Conservation (phyloP, 1,284 basidiomycete species). For the Tetrapyrgos nigripes region DNA sequence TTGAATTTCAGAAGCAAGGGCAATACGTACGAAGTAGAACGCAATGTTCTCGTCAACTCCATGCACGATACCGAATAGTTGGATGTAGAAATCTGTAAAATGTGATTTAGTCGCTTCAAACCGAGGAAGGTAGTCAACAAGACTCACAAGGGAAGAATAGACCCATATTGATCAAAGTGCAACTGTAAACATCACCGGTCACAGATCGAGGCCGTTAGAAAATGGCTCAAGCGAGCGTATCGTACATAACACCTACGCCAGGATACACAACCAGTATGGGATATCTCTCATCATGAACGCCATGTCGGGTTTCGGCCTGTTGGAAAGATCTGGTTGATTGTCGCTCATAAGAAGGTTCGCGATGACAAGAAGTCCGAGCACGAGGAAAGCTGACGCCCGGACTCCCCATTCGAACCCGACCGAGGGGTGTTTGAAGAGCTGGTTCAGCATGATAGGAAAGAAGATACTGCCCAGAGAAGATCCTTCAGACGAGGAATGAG, state of each 20-base stretch:
- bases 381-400: constrained; percentile 24
- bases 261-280: constrained; percentile 10
- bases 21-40: constrained; percentile 27
- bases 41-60: constrained; percentile 28
- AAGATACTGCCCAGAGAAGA: constrained; percentile 39
- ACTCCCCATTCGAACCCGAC: constrained; percentile 40
- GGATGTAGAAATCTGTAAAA: constrained; percentile 28
- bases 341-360: constrained; percentile 30
- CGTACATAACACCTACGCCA: constrained; percentile 15
- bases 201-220: neutral
- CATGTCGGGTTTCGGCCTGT: neutral
- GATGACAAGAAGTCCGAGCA: constrained; percentile 23
- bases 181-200: too few relatives aligned
- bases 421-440: constrained; percentile 31
- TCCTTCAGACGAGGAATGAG: constrained; percentile 20
- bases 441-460: constrained; percentile 47
- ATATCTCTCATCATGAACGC: constrained; percentile 10
- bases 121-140: neutral
- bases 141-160: constrained; percentile 19
- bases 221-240: constrained; percentile 3
- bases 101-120: constrained; percentile 4
- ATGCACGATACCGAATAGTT: constrained; percentile 26
- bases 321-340: constrained; percentile 15
- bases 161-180: constrained; percentile 7
- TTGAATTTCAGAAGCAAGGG: constrained; percentile 3